These are phyloP conservation scores for Salinomyces thailandicus DNA, from an alignment of 2,329 filamentous ascomycete species.

Conservation along the genomic window DNA sequence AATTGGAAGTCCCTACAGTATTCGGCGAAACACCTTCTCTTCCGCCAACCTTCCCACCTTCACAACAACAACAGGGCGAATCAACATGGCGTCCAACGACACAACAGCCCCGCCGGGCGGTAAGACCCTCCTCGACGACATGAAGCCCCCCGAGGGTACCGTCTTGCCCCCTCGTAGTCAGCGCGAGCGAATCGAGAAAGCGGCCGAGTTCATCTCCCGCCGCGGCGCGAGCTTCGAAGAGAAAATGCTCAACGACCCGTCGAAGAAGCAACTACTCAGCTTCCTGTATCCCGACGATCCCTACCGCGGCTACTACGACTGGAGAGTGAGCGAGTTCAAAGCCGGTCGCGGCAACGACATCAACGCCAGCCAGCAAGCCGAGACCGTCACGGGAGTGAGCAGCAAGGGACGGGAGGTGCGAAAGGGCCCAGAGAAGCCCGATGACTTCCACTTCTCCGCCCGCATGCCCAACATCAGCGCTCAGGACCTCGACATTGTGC, in stretches of 20 bases:
- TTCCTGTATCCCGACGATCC: constrained; percentile 73
- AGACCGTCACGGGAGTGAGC: constrained; percentile 34
- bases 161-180: constrained; percentile 81
- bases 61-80: too few relatives aligned
- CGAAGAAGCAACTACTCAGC: constrained; percentile 75
- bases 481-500: constrained; percentile 67
- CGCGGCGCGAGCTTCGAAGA: constrained; percentile 62
- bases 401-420: constrained; percentile 49
- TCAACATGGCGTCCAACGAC: too few relatives aligned
- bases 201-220: constrained; percentile 76
- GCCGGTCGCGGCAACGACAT: constrained; percentile 72
- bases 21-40: too few relatives aligned
- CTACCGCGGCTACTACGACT: constrained; percentile 81
- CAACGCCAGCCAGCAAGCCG: constrained; percentile 62
- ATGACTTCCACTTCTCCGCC: constrained; percentile 85
- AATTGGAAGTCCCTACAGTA: too few relatives aligned
- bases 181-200: constrained; percentile 79
- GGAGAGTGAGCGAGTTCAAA: constrained; percentile 78
- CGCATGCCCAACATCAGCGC: constrained; percentile 96
- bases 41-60: too few relatives aligned
- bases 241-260: constrained; percentile 71
- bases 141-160: constrained; percentile 72
- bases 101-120: constrained; percentile 13
- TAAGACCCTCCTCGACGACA: constrained; percentile 28
- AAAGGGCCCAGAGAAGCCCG: constrained; percentile 67